Base-by-base conservation (phyloP, 108 stramenopile genomes). In the Cylindrotheca closterium region DNA sequence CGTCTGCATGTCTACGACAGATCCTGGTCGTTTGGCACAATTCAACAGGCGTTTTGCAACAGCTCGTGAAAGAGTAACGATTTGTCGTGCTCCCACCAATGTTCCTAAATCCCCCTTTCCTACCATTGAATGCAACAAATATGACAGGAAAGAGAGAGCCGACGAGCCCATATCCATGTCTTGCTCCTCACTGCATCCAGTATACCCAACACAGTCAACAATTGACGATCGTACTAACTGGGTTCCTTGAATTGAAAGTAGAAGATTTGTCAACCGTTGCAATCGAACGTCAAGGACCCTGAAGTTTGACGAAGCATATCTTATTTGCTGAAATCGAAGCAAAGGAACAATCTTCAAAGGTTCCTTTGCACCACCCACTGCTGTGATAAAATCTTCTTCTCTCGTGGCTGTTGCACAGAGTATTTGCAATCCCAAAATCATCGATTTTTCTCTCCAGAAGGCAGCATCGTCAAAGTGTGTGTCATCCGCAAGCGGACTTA, bases 391-490 rank as follows among this genome's bases (percentile, higher is more conserved):
- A 23, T 67, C 51, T 27, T 87, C 84, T 51, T 89, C 89, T 18
- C 86, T 68, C 7, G 60, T 79, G 23, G 81, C 84, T 0, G 84
- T 81, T 50, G 87, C 81, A 63, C 87, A 86, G 4, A 90, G 55
- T 23, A 90, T 81, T n/a, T 72, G 73, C 21, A 93, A 60, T 2
- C 83, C 74, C 30, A 77, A 42, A n/a, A 73, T 25, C 30, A 81
- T 73, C 25, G 67, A 66, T 30, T 67, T 73, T 55, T 89, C 86
- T 31, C 86, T 64, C 85, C 85, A 87, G 10, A 63, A 52, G 5
- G 79, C 59, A 4, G 74, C 84, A 67, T 82, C 67, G 45, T 68
- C 58, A 57, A 59, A 56, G 32, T 12, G 30, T 47, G 53, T 54
- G n/a, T 47, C 56, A 58, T 63, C 75, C 60, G 62, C 30, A 17